These are phyloP conservation scores for Zanthoxylum bungeanum DNA, from an alignment of 345 rosid species.

Conservation along the genomic window DNA sequence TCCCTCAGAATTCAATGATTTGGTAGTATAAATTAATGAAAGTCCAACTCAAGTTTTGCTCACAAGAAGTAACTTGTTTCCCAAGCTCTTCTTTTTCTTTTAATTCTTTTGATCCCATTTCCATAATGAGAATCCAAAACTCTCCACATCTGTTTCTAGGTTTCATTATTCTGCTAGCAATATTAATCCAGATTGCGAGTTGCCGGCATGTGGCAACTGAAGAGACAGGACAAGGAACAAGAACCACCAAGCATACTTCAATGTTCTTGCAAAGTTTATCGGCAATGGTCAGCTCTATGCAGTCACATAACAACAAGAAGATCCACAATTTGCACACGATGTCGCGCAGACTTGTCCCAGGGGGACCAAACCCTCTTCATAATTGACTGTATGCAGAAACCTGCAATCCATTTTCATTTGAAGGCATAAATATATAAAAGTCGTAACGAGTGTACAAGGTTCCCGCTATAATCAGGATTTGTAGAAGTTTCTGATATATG, in stretches of 20 bases:
- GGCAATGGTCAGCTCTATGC: slow-evolving; percentile 15
- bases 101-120: not conserved
- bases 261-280: slow-evolving; percentile 21
- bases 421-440: too few relatives aligned
- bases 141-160: slow-evolving; percentile 4
- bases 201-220: slow-evolving; percentile 18
- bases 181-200: slow-evolving; percentile 12
- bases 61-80: not conserved
- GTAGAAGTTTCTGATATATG: too few relatives aligned
- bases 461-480: too few relatives aligned
- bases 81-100: not conserved
- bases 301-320: slow-evolving; percentile 7
- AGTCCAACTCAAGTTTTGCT: not conserved
- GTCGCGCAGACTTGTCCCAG: slow-evolving; percentile 33
- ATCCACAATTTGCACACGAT: slow-evolving; percentile 10
- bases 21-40: not conserved
- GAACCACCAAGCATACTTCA: slow-evolving; percentile 26
- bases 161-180: slow-evolving; percentile 21
- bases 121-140: slow-evolving; percentile 20
- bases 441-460: too few relatives aligned
- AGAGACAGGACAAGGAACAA: not conserved
- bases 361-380: slow-evolving; percentile 52
- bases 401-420: not conserved
- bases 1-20: not conserved
- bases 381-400: slow-evolving; percentile 22